These are phyloP conservation scores for Bryoerythrophyllum caledonicum DNA, from an alignment of 225 moss, liverwort and hornwort genomes.

Conservation along the genomic window DNA sequence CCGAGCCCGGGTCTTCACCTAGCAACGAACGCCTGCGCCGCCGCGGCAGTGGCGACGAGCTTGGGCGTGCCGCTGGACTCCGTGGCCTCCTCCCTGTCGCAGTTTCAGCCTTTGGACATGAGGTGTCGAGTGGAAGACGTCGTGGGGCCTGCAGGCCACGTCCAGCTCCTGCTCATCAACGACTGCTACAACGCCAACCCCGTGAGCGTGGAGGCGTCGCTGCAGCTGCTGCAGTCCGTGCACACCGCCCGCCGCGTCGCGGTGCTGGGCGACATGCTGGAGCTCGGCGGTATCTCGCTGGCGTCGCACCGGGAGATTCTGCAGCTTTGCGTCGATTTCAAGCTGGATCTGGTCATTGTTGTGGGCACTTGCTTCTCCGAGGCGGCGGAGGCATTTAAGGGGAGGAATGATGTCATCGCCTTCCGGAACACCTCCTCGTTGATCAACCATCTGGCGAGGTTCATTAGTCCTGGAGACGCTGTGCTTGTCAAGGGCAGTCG, in stretches of 20 bases:
- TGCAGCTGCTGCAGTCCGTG: constrained; percentile 63
- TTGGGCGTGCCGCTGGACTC: constrained; percentile 60
- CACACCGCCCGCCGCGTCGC: constrained; percentile 53
- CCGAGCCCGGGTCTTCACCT: constrained; percentile 79
- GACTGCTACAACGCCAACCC: constrained; percentile 95
- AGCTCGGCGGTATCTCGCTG: constrained; percentile 65
- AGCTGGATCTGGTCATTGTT: constrained; percentile 65
- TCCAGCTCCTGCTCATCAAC: constrained; percentile 56
- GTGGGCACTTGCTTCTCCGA: constrained; percentile 68
- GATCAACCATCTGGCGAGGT: constrained; percentile 36
- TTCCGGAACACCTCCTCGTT: constrained; percentile 51
- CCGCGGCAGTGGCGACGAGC: constrained; percentile 70
- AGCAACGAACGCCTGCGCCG: constrained; percentile 80
- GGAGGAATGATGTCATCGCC: constrained; percentile 35
- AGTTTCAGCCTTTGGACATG: constrained; percentile 62
- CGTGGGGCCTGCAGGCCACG: constrained; percentile 31
- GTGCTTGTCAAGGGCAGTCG: constrained; percentile 95
- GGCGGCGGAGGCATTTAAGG: constrained; percentile 44
- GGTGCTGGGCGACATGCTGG: constrained; percentile 90
- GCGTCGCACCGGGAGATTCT: constrained; percentile 69
- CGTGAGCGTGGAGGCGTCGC: constrained; percentile 62
- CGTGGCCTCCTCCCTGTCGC: constrained; percentile 48
- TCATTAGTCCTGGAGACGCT: constrained; percentile 69
- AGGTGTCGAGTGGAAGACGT: constrained; percentile 59
- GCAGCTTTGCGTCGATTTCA: constrained; percentile 49